Evolutionary conservation across 305 asterid genomes (phyloP).

Genomic region (Plantago coronopus): DNA sequence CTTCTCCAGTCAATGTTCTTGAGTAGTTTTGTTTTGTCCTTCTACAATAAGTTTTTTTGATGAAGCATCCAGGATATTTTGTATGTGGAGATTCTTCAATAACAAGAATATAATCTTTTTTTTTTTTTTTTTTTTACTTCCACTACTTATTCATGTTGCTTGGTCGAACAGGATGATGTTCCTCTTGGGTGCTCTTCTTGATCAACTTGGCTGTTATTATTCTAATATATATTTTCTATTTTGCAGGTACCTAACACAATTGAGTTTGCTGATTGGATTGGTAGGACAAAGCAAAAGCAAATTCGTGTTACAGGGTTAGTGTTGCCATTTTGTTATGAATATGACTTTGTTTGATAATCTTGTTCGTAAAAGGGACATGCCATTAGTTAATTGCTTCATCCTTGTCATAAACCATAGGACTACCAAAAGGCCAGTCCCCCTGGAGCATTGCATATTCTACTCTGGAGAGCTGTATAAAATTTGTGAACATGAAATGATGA

Average conservation of each 20-base stretch:
- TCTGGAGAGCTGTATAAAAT: slow-evolving; percentile 89
- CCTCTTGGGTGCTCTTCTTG: slow-evolving; percentile 1
- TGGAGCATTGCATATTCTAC: slow-evolving; percentile 90
- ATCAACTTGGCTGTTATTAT: slow-evolving; percentile 11
- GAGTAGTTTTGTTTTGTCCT: too few species aligned
- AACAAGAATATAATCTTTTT: too few species aligned
- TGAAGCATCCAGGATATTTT: too few species aligned
- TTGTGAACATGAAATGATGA: slow-evolving; percentile 80
- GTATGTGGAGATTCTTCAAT: too few species aligned
- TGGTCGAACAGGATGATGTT: too few species aligned
- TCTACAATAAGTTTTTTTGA: too few species aligned
- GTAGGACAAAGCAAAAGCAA: slow-evolving; percentile 90
- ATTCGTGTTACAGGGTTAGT: slow-evolving; percentile 94
- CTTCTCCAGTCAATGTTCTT: too few species aligned
- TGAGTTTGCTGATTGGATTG: slow-evolving; percentile 99
- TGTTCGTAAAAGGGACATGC: slow-evolving; percentile 6
- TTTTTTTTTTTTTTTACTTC: too few species aligned
- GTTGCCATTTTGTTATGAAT: slow-evolving; percentile 23
- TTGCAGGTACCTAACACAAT: slow-evolving; percentile 88
- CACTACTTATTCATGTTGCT: background rate
- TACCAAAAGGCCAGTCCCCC: slow-evolving; percentile 92
- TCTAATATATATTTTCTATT: slow-evolving; percentile 18
- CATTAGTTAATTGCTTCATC: background rate
- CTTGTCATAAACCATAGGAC: slow-evolving; percentile 51
- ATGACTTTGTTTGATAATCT: slow-evolving; percentile 16